Evolutionary conservation across 2,329 filamentous ascomycete genomes (phyloP), one percentile per base, ranked within the genome.

Genomic region (Clarireedia hainanense): DNA sequence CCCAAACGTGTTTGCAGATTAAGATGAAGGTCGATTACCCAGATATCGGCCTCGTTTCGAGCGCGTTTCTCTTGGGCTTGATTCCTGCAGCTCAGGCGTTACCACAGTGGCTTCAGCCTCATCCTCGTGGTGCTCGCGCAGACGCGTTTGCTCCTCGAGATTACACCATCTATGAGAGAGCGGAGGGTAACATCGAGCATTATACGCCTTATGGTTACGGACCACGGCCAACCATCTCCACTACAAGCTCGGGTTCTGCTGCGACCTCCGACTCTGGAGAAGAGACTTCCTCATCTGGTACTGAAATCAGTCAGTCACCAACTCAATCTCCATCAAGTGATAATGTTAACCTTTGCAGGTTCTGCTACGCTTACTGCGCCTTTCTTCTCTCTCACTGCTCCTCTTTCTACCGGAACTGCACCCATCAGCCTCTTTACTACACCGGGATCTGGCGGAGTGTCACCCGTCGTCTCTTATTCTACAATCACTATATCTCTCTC

Each of bases 181-280:
- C 55, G 27, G 52, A 57, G 17, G 40, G 39, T n/a, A 48, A 40
- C 10, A 59, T 61, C 50, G 64, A 60, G 9, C 57, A 55, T n/a
- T 68, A 68, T 54, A 61, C 58, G 7, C 64, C 63, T 50, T 57
- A 55, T 37, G 63, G 61, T 12, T 60, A 63, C 56, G 66, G 66
- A 24, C 66, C 66, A 50, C 57, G 57, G 34, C 65, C 66, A 27
- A 67, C 64, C 20, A 40, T 62, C 27, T 42, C 55, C 15, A 56
- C 50, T n/a, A 54, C 26, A 17, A 36, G 20, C 3, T 34, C 30
- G 5, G 30, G 40, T 24, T 57, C 56, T 10, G 23, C 50, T 14
- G 34, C 56, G 30, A 61, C 26, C 27, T 56, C 58, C 17, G 53
- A 58, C 30, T 52, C 59, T 49, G 57, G 55, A 37, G 53, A 59